These are phyloP conservation scores for Apiotrichum gamsii DNA, from an alignment of 1,284 basidiomycete species.

Conservation along the genomic window DNA sequence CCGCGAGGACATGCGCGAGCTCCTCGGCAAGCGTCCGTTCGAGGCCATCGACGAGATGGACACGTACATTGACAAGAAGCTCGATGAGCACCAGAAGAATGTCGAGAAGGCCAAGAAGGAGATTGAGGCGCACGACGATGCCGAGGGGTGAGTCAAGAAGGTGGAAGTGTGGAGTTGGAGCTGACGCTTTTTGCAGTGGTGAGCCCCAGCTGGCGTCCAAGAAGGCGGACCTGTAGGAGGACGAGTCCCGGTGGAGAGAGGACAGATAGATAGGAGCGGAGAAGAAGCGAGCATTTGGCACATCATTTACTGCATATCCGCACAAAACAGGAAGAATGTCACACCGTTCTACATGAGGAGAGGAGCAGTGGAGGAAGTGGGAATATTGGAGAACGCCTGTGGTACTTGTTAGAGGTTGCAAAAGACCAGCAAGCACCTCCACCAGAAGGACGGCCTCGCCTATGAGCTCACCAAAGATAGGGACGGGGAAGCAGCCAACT, in stretches of 20 bases:
- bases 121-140: background rate
- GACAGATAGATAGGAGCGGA: too few relatives aligned
- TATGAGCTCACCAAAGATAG: too few relatives aligned
- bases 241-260: background rate
- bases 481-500: too few relatives aligned
- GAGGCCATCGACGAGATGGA: conserved; percentile 81
- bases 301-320: conserved; percentile 6
- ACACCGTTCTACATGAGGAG: conserved; percentile 11
- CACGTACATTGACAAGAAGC: conserved; percentile 67
- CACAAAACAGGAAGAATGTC: conserved; percentile 2
- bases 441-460: too few relatives aligned
- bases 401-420: too few relatives aligned
- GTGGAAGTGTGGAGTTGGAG: too few relatives aligned
- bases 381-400: too few relatives aligned
- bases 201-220: conserved; percentile 3
- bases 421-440: too few relatives aligned
- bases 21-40: conserved; percentile 39
- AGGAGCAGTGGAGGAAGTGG: too few relatives aligned
- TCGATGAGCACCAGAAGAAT: conserved; percentile 36
- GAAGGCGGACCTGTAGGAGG: background rate
- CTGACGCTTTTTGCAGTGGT: background rate
- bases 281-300: conserved; percentile 3
- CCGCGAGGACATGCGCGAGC: conserved; percentile 51
- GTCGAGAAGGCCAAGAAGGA: conserved; percentile 10
- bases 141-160: background rate